Evolutionary conservation across 2,329 filamentous ascomycete genomes (phyloP).

Genomic region (Pseudocercospora cruenta): DNA sequence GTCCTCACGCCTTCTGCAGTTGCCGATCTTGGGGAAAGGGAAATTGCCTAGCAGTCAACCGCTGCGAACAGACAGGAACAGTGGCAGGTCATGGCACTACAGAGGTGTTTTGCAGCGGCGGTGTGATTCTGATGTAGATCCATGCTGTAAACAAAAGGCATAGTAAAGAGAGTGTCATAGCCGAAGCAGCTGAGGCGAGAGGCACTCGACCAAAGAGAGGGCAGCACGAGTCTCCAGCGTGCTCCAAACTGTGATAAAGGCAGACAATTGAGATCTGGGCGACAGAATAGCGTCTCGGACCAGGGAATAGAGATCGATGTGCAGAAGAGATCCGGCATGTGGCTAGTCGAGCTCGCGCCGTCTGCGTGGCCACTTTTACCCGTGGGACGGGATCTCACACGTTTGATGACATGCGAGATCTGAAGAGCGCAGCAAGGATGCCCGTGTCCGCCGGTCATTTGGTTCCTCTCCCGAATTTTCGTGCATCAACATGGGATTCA

Average conservation of each 20-base stretch:
- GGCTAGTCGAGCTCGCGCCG: constrained; percentile 17
- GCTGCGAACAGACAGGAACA: constrained; percentile 15
- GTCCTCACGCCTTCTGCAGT: constrained; percentile 7
- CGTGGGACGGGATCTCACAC: not conserved
- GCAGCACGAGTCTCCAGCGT: constrained; percentile 4
- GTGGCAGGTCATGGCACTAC: constrained; percentile 14
- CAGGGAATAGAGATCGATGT: constrained; percentile 25
- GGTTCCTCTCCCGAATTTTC: not conserved
- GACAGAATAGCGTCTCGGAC: constrained; percentile 3
- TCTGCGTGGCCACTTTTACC: constrained; percentile 11
- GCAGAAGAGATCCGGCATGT: constrained; percentile 16
- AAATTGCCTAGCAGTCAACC: not conserved
- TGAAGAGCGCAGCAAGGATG: constrained; percentile 1
- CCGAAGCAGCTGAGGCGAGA: constrained; percentile 10
- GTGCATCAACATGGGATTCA: not conserved
- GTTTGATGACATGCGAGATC: constrained; percentile 6
- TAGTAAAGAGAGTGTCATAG: constrained; percentile 20
- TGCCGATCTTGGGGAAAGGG: constrained; percentile 8
- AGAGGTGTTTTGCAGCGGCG: constrained; percentile 11
- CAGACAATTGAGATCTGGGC: not conserved
- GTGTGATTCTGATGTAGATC: constrained; percentile 9
- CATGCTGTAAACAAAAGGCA: constrained; percentile 3
- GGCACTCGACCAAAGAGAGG: constrained; percentile 15
- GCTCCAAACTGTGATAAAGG: not conserved
- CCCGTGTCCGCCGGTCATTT: not conserved